Evolutionary conservation across 352 stramenopile genomes (phyloP), one percentile per base, ranked within the genome.

Genomic region (Globisporangium acanthophoron): DNA sequence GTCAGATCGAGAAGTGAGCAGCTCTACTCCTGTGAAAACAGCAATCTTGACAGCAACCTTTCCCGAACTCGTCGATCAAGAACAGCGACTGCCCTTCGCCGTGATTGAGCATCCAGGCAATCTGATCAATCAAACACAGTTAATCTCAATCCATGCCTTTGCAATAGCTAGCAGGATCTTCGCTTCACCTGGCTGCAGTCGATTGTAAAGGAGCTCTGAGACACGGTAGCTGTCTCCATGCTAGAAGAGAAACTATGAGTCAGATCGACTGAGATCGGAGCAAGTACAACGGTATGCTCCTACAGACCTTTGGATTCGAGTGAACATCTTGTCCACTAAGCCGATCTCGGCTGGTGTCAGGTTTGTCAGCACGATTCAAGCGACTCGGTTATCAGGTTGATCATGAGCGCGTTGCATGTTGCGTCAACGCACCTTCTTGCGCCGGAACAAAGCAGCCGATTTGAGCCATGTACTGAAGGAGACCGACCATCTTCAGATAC

Each of bases 191-290:
- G 86, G 29, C 80, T 89, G 65, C 82, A 94, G 64, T 96, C 86
- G 39, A 96, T 94, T 7, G 86, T 94, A 52, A 96, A 96, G 6
- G 86, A 93, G 56, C 84, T 94, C 47, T 94, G 84, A 3, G 78
- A 85, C 15, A 90, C 67, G 35, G 70, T 76, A 8, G 72, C 76
- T 29, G 82, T 90, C 64, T 96, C 86, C 64, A 94, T 76, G 58
- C 85, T 92, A 31, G 8, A 40, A 54, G 35, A 20, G 8, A 20
- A 27, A 24, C 24, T 27, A 27, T 31, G 2, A 49, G 44, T 16
- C 5, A 13, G 15, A 31, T 53, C 20, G 9, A 56, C 7, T 11
- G 7, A 4, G 47, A 43, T 29, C 29, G 46, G 12, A 52, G n/a
- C 24, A 43, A 1, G 27, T 20, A 16, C 5, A 27, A 18, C n/a